Percentiles rank a stretch among this genome's conserved stretches.
Evolutionary conservation across 2,329 filamentous ascomycete genomes (phyloP).

Genomic region (Fusarium clavum): DNA sequence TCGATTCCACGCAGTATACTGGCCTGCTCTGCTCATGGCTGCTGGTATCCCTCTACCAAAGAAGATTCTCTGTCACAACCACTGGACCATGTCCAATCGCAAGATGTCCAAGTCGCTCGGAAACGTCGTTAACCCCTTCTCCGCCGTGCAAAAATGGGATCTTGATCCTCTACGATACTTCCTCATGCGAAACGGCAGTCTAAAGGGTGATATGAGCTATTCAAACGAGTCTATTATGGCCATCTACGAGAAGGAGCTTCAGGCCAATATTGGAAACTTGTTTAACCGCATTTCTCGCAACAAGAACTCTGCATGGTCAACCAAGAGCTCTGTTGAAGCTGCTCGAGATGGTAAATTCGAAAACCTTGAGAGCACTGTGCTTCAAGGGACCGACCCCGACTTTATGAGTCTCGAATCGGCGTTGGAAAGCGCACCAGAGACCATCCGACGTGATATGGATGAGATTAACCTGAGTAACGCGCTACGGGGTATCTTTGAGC

Average conservation of each 20-base stretch:
- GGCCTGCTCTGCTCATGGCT: slow-evolving; percentile 95
- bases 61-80: slow-evolving; percentile 86
- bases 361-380: not conserved
- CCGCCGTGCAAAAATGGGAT: slow-evolving; percentile 89
- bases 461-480: slow-evolving; percentile 73
- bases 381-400: not conserved
- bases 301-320: slow-evolving; percentile 71
- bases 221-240: slow-evolving; percentile 80
- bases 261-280: slow-evolving; percentile 84
- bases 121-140: slow-evolving; percentile 95
- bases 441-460: slow-evolving; percentile 68
- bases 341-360: slow-evolving; percentile 47
- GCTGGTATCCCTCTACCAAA: slow-evolving; percentile 82
- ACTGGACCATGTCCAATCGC: slow-evolving; percentile 91
- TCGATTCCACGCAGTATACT: slow-evolving; percentile 97
- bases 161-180: slow-evolving; percentile 91
- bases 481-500: slow-evolving; percentile 71
- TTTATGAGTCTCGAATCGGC: slow-evolving; percentile 47
- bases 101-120: slow-evolving; percentile 98
- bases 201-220: slow-evolving; percentile 84
- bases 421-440: slow-evolving; percentile 43
- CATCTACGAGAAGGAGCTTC: slow-evolving; percentile 83
- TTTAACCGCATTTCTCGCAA: slow-evolving; percentile 75
- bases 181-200: slow-evolving; percentile 81
- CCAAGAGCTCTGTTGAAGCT: slow-evolving; percentile 65